These are phyloP conservation scores for Dipteronia dyeriana DNA, from an alignment of 345 rosid genomes.

Conservation along the genomic window DNA sequence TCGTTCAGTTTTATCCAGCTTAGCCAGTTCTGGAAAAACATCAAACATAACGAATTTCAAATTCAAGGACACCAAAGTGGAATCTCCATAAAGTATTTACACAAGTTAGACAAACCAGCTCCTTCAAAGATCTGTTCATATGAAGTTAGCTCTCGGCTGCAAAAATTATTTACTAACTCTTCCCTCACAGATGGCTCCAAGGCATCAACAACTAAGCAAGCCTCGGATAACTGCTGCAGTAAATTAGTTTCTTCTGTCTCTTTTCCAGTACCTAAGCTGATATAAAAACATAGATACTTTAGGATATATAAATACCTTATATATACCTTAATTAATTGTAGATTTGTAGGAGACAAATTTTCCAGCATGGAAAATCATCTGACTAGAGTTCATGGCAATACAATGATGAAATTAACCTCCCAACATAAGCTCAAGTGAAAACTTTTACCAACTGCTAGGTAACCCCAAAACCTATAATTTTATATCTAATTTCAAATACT, in stretches of 20 bases:
- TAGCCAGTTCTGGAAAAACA: constrained; percentile 70
- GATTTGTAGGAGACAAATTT: neutral
- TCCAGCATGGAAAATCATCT: neutral
- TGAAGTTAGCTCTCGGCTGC: constrained; percentile 96
- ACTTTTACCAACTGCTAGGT: neutral
- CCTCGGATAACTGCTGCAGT: constrained; percentile 89
- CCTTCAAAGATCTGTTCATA: constrained; percentile 99
- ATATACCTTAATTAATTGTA: neutral
- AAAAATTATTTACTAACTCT: constrained; percentile 95
- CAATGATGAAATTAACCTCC: neutral
- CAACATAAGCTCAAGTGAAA: neutral
- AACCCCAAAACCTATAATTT: neutral
- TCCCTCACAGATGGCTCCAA: constrained; percentile 99
- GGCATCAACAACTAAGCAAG: constrained; percentile 97
- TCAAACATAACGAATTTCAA: constrained; percentile 10
- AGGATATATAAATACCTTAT: neutral
- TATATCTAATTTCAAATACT: neutral
- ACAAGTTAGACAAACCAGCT: constrained; percentile 66
- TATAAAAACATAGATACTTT: constrained; percentile 28
- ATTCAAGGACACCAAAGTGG: neutral
- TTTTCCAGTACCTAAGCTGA: constrained; percentile 98
- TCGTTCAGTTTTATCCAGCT: constrained; percentile 93
- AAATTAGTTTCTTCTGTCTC: constrained; percentile 87
- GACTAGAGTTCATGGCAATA: neutral
- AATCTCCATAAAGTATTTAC: constrained; percentile 18